Percentiles rank a stretch among this genome's conserved stretches.
Evolutionary conservation across 768 basidiomycete species (phyloP).

Genomic region (Boletus sensibilis): DNA sequence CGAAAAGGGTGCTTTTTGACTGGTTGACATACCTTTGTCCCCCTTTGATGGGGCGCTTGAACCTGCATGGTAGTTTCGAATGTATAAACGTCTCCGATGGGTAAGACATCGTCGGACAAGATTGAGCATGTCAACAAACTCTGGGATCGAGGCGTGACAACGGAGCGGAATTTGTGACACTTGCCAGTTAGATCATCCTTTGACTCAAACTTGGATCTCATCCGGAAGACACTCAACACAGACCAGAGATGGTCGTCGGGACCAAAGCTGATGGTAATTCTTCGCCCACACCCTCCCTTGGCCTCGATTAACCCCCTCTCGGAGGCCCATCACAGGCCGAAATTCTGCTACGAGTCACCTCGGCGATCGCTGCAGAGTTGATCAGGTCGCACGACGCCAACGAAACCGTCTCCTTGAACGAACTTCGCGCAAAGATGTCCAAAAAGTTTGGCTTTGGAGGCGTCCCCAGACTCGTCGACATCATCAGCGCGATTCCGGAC

Average conservation of each 20-base stretch:
- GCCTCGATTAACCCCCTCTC: not conserved
- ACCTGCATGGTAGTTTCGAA: constrained; percentile 18
- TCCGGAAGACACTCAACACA: not conserved
- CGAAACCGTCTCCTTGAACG: constrained; percentile 80
- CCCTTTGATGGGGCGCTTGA: constrained; percentile 22
- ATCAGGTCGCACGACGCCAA: constrained; percentile 84
- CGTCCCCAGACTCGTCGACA: constrained; percentile 92
- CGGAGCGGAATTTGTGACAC: constrained; percentile 4
- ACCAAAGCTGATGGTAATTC: constrained; percentile 39
- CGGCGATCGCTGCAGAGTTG: constrained; percentile 91
- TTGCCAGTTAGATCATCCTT: not conserved
- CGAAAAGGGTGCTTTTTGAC: not conserved
- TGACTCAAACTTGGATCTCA: not conserved
- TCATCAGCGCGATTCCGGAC: constrained; percentile 97
- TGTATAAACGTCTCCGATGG: not conserved
- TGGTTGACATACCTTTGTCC: constrained; percentile 24
- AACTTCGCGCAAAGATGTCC: constrained; percentile 80
- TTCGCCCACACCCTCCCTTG: not conserved
- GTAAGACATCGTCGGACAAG: constrained; percentile 14
- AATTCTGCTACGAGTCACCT: constrained; percentile 83
- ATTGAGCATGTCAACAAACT: constrained; percentile 6
- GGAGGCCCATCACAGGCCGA: constrained; percentile 87
- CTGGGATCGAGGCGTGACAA: not conserved
- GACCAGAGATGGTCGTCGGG: constrained; percentile 38
- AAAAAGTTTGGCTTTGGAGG: constrained; percentile 88